Percentiles rank a stretch among this genome's conserved stretches.
Evolutionary conservation across 192 early-diverging fungal species (phyloP).

Genomic region (Diversispora eburnea): DNA sequence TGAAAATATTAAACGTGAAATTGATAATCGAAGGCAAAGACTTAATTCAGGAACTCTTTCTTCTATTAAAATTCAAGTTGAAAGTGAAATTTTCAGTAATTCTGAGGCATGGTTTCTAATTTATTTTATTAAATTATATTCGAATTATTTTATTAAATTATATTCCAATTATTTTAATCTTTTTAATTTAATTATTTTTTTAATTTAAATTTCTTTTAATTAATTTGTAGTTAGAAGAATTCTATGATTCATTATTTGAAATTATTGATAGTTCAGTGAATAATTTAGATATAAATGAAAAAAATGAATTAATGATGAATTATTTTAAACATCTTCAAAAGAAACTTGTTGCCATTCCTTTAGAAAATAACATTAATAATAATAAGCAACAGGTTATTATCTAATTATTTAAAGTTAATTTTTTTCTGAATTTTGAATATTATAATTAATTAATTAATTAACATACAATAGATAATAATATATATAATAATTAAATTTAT

Average conservation of each 20-base stretch:
- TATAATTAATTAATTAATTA: neutral
- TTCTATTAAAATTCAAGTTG: constrained; percentile 57
- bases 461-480: neutral
- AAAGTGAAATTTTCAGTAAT: constrained; percentile 59
- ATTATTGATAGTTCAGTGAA: constrained; percentile 11
- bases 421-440: neutral
- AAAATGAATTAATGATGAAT: constrained; percentile 15
- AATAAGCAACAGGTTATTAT: neutral
- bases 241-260: constrained; percentile 37
- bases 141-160: neutral
- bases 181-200: neutral
- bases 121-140: neutral
- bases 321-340: constrained; percentile 37
- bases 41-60: constrained; percentile 62
- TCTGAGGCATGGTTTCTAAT: constrained; percentile 43
- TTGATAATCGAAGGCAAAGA: constrained; percentile 62
- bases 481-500: neutral
- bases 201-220: too few relatives aligned
- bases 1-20: constrained; percentile 53
- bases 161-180: neutral
- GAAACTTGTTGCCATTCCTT: constrained; percentile 30
- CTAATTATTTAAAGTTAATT: neutral
- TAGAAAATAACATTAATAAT: constrained; percentile 23
- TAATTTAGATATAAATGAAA: constrained; percentile 28
- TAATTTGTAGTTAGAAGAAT: constrained; percentile 33